Evolutionary conservation across 2,329 filamentous ascomycete species (phyloP).

Genomic region (Fusarium staphyleae): DNA sequence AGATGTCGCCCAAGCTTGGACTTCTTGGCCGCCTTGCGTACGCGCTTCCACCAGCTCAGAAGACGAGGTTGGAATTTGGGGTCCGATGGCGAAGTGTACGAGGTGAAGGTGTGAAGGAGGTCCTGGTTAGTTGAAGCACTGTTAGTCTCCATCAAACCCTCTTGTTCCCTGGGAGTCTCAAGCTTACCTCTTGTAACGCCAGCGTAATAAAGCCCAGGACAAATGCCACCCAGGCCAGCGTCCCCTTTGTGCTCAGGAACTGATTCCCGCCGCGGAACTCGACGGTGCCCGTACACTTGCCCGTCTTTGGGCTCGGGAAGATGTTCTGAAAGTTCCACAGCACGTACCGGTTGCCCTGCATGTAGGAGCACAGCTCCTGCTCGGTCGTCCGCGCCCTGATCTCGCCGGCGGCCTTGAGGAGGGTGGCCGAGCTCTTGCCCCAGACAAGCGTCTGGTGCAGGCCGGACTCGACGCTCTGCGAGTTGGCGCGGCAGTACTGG

Average conservation of each 20-base stretch:
- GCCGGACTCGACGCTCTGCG: conserved; percentile 43
- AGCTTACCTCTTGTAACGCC: conserved; percentile 46
- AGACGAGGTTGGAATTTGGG: conserved; percentile 43
- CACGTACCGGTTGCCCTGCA: conserved; percentile 51
- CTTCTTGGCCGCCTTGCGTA: conserved; percentile 47
- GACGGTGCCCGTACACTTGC: conserved; percentile 48
- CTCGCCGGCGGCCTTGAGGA: conserved; percentile 43
- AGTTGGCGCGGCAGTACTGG: conserved; percentile 48
- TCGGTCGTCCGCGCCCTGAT: conserved; percentile 40
- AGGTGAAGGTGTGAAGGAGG: conserved; percentile 41
- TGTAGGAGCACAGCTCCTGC: conserved; percentile 47
- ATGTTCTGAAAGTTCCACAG: conserved; percentile 53
- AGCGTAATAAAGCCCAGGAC: conserved; percentile 50
- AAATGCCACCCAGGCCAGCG: conserved; percentile 50
- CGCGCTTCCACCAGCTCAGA: conserved; percentile 46
- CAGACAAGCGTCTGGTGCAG: conserved; percentile 40
- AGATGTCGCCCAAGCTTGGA: conserved; percentile 46
- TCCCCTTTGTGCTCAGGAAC: conserved; percentile 49
- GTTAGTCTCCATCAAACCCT: conserved; percentile 5
- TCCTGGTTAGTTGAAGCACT: conserved; percentile 42
- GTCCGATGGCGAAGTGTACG: conserved; percentile 40
- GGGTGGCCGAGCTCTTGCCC: conserved; percentile 38
- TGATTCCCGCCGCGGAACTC: conserved; percentile 52
- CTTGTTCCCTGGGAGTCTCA: too few species aligned
- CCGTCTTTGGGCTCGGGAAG: conserved; percentile 48